Conservation (phyloP, 1,139 yeast species). For the Hemisphaericaspora subhashii region DNA sequence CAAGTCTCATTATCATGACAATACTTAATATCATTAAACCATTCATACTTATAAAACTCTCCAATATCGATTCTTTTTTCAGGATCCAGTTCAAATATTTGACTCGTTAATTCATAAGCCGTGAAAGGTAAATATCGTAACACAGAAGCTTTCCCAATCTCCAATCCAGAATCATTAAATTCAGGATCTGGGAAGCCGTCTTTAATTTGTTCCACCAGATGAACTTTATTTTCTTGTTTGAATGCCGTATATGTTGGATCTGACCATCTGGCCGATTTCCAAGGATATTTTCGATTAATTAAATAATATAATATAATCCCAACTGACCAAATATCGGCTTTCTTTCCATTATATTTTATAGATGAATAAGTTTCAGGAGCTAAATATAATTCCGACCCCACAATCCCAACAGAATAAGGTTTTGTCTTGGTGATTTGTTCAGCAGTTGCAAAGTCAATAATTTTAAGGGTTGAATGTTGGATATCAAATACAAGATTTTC, state of each 20-base stretch:
- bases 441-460: constrained; percentile 43
- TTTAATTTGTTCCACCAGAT: neutral
- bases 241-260: constrained; percentile 18
- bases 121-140: constrained; percentile 11
- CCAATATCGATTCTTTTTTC: constrained; percentile 15
- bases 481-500: constrained; percentile 36
- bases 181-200: constrained; percentile 6
- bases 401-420: constrained; percentile 41
- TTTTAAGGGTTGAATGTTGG: constrained; percentile 25
- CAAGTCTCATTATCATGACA: constrained; percentile 15
- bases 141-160: constrained; percentile 10
- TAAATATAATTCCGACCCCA: constrained; percentile 46
- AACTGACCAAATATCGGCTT: constrained; percentile 51
- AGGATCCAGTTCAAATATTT: constrained; percentile 20
- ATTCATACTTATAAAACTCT: constrained; percentile 15
- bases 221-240: neutral
- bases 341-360: constrained; percentile 40
- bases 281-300: constrained; percentile 28
- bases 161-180: constrained; percentile 5
- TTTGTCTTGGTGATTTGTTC: constrained; percentile 11
- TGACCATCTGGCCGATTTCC: constrained; percentile 34
- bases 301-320: constrained; percentile 44
- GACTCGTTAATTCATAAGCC: constrained; percentile 14
- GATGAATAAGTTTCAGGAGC: constrained; percentile 48
- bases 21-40: constrained; percentile 17